Evolutionary conservation across 768 basidiomycete species (phyloP), one percentile per base, ranked within the genome.

Genomic region (Clitopilus passeckerianus): DNA sequence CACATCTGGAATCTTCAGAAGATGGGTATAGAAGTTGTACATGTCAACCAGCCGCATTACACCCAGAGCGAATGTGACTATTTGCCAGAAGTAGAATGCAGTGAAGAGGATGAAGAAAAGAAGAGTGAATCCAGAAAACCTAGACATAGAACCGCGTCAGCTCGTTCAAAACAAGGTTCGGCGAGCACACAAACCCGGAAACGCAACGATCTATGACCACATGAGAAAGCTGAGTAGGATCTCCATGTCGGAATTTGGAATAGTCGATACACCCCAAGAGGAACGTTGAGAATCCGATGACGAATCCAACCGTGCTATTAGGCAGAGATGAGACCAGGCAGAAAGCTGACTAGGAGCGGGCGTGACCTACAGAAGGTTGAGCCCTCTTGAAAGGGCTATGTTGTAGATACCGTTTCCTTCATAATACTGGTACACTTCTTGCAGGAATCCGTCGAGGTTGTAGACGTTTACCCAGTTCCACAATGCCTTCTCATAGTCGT

Each of bases 391-490:
- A 20, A 99, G 80, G 12, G 92, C 92, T 66, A 99, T 99, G 65
- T 93, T 95, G 69, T 90, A 98, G 34, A 98, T 89, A 1, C 97
- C 97, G 70, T 97, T 97, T 23, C 95, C 95, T 68, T 93, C 90
- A 70, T 99, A 99, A 72, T 98, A 99, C 50, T 82, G 80, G 72
- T 99, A 98, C 37, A 93, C 93, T 63, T 98, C 94, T 73, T 96
- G 93, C 27, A 99, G 74, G 72, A 95, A 99, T 7, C 86, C 87
- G 67, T 99, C 97, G 37, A 99, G 81, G 69, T 99, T 98, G 70
- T 94, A 93, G 12, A 98, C 94, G 69, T 99, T 99, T 60, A 98
- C 94, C 97, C 97, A 99, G 59, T 91, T 90, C 97, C 97, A 99
- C 53, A 98, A 72, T 0, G 97, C 97, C 60, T 86, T 87, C 71